These are phyloP conservation scores for Trichoderma atrobrunneum DNA, from an alignment of 2,329 filamentous ascomycete genomes.

Conservation along the genomic window DNA sequence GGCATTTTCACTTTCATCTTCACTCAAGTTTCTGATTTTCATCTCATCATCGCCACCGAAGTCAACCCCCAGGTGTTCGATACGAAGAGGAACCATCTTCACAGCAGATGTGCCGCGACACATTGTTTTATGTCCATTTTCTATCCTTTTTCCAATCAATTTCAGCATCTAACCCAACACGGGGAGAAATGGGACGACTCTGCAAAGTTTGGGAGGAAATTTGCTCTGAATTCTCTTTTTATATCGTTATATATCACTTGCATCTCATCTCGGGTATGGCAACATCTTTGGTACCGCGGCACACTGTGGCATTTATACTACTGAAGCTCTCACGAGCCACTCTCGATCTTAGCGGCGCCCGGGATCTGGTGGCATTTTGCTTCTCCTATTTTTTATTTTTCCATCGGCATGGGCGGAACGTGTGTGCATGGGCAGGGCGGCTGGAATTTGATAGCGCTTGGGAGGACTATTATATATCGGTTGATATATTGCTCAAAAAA, in stretches of 20 bases:
- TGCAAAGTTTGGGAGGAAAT: neutral
- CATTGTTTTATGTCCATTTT: neutral
- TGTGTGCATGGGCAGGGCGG: neutral
- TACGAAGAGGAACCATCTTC: neutral
- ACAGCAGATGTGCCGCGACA: neutral
- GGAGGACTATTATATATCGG: neutral
- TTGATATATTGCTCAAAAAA: constrained; percentile 4
- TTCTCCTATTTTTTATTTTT: neutral
- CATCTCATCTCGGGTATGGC: constrained; percentile 2
- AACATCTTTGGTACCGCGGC: neutral
- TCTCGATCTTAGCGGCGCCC: constrained; percentile 21
- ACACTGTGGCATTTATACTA: constrained; percentile 23
- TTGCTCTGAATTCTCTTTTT: neutral
- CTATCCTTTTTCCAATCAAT: neutral
- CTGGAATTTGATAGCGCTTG: neutral
- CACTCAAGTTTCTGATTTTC: neutral
- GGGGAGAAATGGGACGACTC: neutral
- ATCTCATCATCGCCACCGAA: neutral
- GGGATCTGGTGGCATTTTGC: constrained; percentile 14
- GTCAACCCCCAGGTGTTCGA: neutral
- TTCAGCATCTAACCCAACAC: neutral
- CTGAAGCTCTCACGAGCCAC: constrained; percentile 32
- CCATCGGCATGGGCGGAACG: neutral
- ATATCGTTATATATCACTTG: neutral
- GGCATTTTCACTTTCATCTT: neutral